These are phyloP conservation scores for Blastomyces gilchristii DNA, from an alignment of 2,329 filamentous ascomycete genomes.

Conservation along the genomic window DNA sequence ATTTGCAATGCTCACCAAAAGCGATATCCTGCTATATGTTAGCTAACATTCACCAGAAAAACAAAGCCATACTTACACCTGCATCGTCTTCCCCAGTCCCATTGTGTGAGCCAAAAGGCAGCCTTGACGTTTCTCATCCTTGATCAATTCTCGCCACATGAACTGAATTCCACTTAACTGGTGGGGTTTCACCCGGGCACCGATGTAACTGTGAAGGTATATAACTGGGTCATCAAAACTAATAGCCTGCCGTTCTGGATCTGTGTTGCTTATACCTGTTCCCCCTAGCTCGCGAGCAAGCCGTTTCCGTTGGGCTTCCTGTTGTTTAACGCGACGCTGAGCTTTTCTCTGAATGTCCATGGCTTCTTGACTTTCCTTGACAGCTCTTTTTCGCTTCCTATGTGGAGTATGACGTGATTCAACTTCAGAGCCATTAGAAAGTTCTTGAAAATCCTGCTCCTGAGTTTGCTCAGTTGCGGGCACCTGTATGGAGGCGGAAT, in stretches of 20 bases:
- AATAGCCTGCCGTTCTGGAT: conserved; percentile 41
- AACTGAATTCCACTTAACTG: conserved; percentile 76
- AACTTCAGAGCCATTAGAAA: conserved; percentile 18
- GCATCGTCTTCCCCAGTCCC: conserved; percentile 89
- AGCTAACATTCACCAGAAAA: conserved; percentile 1
- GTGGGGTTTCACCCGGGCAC: conserved; percentile 59
- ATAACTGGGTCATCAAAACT: conserved; percentile 34
- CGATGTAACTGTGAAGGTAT: conserved; percentile 54
- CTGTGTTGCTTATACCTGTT: conserved; percentile 25
- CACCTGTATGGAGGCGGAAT: background rate
- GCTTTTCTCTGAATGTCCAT: conserved; percentile 48
- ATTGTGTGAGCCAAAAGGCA: conserved; percentile 82
- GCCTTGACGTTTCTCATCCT: conserved; percentile 53
- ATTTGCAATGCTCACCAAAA: conserved; percentile 65
- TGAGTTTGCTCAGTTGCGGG: conserved; percentile 10
- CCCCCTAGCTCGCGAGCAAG: conserved; percentile 25
- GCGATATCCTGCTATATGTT: conserved; percentile 47
- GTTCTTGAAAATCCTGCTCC: conserved; percentile 9
- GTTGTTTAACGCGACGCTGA: conserved; percentile 43
- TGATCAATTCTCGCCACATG: conserved; percentile 75
- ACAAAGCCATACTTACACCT: conserved; percentile 45
- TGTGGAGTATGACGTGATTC: conserved; percentile 28
- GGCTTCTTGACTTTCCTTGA: conserved; percentile 41
- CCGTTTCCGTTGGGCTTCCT: conserved; percentile 41
- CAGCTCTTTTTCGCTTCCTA: conserved; percentile 39